Conservation (phyloP, 257 asterid species). For the Jaltomata sinuosa region DNA sequence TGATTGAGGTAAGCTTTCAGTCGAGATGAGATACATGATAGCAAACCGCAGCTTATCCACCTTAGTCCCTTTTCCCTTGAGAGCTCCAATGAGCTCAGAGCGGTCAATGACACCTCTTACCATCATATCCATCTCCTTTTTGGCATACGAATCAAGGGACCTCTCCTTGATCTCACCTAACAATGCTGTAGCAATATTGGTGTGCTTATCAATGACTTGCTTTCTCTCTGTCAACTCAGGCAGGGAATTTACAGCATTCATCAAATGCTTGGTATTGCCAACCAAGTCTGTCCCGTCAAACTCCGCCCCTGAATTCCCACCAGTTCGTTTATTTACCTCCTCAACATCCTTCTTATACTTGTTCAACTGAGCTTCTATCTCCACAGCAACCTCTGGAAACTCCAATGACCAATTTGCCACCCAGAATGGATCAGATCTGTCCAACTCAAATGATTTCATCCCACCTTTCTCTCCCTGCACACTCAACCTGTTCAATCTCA, state of each 20-base stretch:
- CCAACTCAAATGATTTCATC: constrained; percentile 75
- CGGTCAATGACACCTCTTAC: constrained; percentile 77
- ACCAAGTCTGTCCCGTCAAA: constrained; percentile 78
- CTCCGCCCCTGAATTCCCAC: constrained; percentile 75
- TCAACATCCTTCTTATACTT: constrained; percentile 87
- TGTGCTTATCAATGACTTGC: constrained; percentile 81
- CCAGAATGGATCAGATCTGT: constrained; percentile 83
- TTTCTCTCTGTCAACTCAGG: constrained; percentile 93
- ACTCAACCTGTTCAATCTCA: constrained; percentile 80
- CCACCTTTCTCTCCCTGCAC: constrained; percentile 88
- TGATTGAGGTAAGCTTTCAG: constrained; percentile 60
- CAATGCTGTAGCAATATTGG: constrained; percentile 79
- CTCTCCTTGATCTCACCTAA: constrained; percentile 65
- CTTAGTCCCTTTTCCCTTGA: constrained; percentile 82
- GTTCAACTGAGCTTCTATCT: constrained; percentile 72
- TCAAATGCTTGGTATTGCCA: constrained; percentile 90
- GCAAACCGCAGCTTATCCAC: constrained; percentile 66
- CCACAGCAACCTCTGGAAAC: constrained; percentile 91
- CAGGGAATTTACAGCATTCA: constrained; percentile 89
- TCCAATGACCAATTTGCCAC: constrained; percentile 65
- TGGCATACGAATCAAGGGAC: constrained; percentile 67
- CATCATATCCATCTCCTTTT: constrained; percentile 92
- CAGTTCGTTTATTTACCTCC: constrained; percentile 84
- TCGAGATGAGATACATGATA: constrained; percentile 66
- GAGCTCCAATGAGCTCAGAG: constrained; percentile 63